These are phyloP conservation scores for Colletotrichum karsti DNA, from an alignment of 2,329 filamentous ascomycete genomes.

Conservation along the genomic window DNA sequence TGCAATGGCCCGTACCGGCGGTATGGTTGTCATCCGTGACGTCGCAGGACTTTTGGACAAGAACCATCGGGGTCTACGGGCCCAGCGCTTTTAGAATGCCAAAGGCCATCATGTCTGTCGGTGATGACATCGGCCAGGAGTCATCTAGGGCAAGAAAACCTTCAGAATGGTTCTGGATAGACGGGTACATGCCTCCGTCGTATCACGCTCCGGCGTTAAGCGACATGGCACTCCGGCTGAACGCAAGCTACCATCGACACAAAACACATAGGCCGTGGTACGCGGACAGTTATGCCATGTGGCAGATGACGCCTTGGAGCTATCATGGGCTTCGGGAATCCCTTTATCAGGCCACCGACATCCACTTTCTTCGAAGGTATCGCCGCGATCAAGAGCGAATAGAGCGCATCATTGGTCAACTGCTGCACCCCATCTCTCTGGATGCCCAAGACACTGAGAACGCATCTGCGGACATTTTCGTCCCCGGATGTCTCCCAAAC, in stretches of 20 bases:
- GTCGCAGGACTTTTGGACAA: slow-evolving; percentile 12
- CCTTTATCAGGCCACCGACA: background rate
- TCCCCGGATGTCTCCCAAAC: background rate
- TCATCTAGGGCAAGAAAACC: background rate
- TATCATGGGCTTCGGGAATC: background rate
- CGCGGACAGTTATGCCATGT: slow-evolving; percentile 9
- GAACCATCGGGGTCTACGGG: background rate
- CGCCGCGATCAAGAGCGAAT: background rate
- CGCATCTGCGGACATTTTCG: no score
- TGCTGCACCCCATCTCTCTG: background rate
- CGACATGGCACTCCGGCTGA: background rate
- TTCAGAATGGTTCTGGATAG: background rate
- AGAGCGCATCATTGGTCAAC: background rate
- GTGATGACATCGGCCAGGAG: background rate
- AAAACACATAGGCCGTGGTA: slow-evolving; percentile 6
- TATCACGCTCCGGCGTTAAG: no score
- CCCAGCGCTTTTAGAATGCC: background rate
- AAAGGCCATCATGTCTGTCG: background rate
- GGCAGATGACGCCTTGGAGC: slow-evolving; percentile 19
- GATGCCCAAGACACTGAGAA: no score
- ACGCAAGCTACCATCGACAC: background rate
- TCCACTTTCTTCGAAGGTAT: background rate
- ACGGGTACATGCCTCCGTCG: background rate
- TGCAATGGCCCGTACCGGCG: background rate
- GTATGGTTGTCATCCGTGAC: background rate